Evolutionary conservation across 108 stramenopile genomes (phyloP), one percentile per base, ranked within the genome.

Genomic region (Cylindrotheca closterium): DNA sequence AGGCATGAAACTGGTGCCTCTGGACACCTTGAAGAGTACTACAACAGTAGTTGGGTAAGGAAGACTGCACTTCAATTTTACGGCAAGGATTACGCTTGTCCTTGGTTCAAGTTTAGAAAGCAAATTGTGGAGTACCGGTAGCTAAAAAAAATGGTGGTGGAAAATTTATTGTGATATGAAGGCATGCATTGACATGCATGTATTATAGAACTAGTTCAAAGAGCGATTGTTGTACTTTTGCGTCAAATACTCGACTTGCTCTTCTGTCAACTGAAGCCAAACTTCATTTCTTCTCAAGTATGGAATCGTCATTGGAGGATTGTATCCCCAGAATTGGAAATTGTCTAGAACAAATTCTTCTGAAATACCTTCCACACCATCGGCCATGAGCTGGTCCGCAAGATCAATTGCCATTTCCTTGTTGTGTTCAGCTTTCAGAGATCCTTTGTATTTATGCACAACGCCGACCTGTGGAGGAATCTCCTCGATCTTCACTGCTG

Each of bases 251-350:
- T 80, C 66, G 1, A 79, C 88, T 58, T 93, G 82, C 18, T 78
- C 75, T 30, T 79, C 58, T 1, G 65, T 74, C 59, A 95, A 63
- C 60, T 79, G 65, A 2, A 95, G 32, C 93, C 93, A 95, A 37
- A 95, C 65, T 55, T 95, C 94, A 70, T 91, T 93, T n/a, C 91
- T 77, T 22, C 87, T 71, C 53, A 93, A 88, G 56, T 77, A 69
- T 15, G 94, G 94, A 54, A 95, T 60, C 1, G 88, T 90, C 32
- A 91, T 93, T 0, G 94, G 94, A 18, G 94, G 91, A 60, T 95
- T 91, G 69, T 86, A 95, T 30, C 87, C 88, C 86, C 89, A 90
- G 59, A 85, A 86, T 51, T 88, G 79, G 60, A 65, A 93, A 22
- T 82, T 18, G 31, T 68, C 58, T 31, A 81, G 31, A 0, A 71